Conservation (phyloP, 2,329 filamentous ascomycete species). For the Allantophomopsis lycopodina region DNA sequence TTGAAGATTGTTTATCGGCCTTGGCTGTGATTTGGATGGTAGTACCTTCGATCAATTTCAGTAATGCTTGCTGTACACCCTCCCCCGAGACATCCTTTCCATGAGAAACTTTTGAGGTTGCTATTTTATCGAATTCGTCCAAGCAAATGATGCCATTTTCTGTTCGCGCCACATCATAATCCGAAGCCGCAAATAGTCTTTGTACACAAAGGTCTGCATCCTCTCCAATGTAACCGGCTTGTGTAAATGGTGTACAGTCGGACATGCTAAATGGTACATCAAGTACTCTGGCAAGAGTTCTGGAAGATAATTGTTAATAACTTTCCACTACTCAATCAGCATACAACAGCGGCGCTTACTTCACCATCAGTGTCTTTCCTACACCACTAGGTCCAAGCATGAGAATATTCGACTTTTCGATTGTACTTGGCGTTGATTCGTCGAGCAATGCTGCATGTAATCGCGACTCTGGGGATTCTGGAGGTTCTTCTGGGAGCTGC, state of each 20-base stretch:
- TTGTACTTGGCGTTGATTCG: constrained; percentile 17
- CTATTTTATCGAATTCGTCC: constrained; percentile 96
- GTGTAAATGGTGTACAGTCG: constrained; percentile 90
- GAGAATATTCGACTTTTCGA: constrained; percentile 93
- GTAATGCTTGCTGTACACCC: constrained; percentile 86
- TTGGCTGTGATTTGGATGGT: constrained; percentile 89
- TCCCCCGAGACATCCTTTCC: constrained; percentile 92
- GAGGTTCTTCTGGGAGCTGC: constrained; percentile 3
- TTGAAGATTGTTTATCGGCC: constrained; percentile 32
- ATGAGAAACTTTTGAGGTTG: constrained; percentile 62
- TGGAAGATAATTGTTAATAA: constrained; percentile 22
- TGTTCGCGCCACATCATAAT: constrained; percentile 72
- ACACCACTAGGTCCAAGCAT: constrained; percentile 87
- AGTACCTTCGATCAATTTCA: constrained; percentile 94
- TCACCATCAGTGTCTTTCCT: constrained; percentile 88
- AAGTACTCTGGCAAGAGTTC: constrained; percentile 82
- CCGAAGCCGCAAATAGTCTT: constrained; percentile 74
- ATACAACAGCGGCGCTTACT: constrained; percentile 27
- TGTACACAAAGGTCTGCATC: constrained; percentile 96
- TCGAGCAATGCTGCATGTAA: constrained; percentile 5
- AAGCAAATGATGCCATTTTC: constrained; percentile 91
- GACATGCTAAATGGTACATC: constrained; percentile 92
- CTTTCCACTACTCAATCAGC: background rate
- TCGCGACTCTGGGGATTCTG: constrained; percentile 7
- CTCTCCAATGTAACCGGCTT: constrained; percentile 94